These are phyloP conservation scores for Suillus brevipes DNA, from an alignment of 768 basidiomycete species.

Conservation along the genomic window DNA sequence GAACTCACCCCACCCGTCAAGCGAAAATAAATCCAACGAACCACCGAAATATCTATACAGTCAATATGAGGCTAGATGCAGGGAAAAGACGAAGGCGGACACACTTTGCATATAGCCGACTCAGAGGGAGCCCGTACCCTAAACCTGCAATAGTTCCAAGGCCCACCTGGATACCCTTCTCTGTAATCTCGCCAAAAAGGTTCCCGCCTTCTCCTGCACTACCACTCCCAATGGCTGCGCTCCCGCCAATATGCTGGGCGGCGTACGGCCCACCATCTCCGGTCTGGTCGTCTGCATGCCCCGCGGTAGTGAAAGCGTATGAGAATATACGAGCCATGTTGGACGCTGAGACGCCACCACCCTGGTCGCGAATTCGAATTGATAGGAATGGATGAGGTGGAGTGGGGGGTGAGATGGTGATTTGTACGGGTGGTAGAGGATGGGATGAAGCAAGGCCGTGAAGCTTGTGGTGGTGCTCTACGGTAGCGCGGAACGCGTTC, in stretches of 20 bases:
- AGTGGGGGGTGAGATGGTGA: slow-evolving; percentile 66
- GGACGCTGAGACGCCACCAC: slow-evolving; percentile 76
- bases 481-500: slow-evolving; percentile 87
- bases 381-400: slow-evolving; percentile 55
- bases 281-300: slow-evolving; percentile 43
- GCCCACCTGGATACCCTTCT: slow-evolving; percentile 74
- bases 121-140: slow-evolving; percentile 87
- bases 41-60: slow-evolving; percentile 77
- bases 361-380: slow-evolving; percentile 81
- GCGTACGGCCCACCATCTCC: slow-evolving; percentile 68
- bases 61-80: slow-evolving; percentile 1
- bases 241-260: slow-evolving; percentile 74
- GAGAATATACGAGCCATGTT: slow-evolving; percentile 84
- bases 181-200: slow-evolving; percentile 77
- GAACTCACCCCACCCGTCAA: slow-evolving; percentile 80
- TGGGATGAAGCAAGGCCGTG: slow-evolving; percentile 35
- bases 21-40: slow-evolving; percentile 73
- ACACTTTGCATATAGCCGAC: slow-evolving; percentile 65
- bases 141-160: slow-evolving; percentile 89
- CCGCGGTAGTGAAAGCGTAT: slow-evolving; percentile 89
- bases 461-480: slow-evolving; percentile 64
- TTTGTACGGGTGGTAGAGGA: slow-evolving; percentile 58
- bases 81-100: slow-evolving; percentile 13
- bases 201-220: slow-evolving; percentile 43
- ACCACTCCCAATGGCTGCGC: slow-evolving; percentile 56